Conservation (phyloP, 1,284 basidiomycete genomes). For the Ceratobasidium sp. region DNA sequence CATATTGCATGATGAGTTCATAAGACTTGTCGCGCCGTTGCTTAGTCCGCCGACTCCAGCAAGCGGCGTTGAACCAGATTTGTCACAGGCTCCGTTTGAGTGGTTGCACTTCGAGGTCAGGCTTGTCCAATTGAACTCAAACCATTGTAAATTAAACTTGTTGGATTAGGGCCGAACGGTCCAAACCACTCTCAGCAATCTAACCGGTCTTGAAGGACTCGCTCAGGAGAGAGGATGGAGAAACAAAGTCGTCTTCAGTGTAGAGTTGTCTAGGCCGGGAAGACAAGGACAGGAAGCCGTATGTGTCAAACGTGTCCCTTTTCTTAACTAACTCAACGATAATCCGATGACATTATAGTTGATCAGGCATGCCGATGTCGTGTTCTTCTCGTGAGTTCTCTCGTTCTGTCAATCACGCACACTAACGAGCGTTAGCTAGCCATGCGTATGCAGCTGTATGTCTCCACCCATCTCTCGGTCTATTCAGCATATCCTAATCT, state of each 20-base stretch:
- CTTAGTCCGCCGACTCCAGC: slow-evolving; percentile 49
- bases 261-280: slow-evolving; percentile 72
- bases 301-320: slow-evolving; percentile 43
- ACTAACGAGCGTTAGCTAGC: slow-evolving; percentile 48
- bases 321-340: slow-evolving; percentile 23
- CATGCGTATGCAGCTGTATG: slow-evolving; percentile 67
- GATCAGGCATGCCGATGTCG: slow-evolving; percentile 75
- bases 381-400: slow-evolving; percentile 60
- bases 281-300: slow-evolving; percentile 81
- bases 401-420: background rate
- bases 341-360: slow-evolving; percentile 58
- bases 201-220: slow-evolving; percentile 75
- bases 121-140: slow-evolving; percentile 73
- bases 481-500: slow-evolving; percentile 57
- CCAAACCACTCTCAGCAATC: slow-evolving; percentile 63
- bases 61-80: slow-evolving; percentile 10
- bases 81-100: slow-evolving; percentile 64
- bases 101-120: slow-evolving; percentile 80
- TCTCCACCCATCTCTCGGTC: slow-evolving; percentile 44
- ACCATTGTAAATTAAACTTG: background rate
- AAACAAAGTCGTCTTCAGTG: slow-evolving; percentile 74
- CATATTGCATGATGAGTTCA: slow-evolving; percentile 81
- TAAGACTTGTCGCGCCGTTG: slow-evolving; percentile 73
- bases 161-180: slow-evolving; percentile 37
- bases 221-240: slow-evolving; percentile 81